A percentile compares a stretch with the other conserved stretches of the same genome.
These are phyloP conservation scores for Rhodotorula sp. DNA, from an alignment of 1,284 basidiomycete genomes.

Conservation along the genomic window DNA sequence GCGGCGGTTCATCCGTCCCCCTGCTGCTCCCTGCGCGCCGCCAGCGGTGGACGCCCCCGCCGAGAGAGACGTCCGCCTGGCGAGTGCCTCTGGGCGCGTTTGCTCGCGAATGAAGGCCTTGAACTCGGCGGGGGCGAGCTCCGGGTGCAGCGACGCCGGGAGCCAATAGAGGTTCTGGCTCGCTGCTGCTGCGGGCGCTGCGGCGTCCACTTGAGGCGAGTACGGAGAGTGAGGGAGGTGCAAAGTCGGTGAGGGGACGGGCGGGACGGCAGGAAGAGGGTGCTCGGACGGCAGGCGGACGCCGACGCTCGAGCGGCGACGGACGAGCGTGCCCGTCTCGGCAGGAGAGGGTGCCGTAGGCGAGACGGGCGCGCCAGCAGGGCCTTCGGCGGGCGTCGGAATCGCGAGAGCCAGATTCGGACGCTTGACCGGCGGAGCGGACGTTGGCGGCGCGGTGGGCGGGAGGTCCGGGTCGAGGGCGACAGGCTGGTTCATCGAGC, in stretches of 20 bases:
- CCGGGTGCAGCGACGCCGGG: conserved; percentile 91
- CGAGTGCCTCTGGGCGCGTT: conserved; percentile 57
- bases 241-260: conserved; percentile 6
- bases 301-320: conserved; percentile 20
- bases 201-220: neutral
- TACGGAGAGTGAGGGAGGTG: conserved; percentile 5
- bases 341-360: conserved; percentile 38
- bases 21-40: conserved; percentile 42
- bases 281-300: conserved; percentile 33
- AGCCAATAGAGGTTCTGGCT: conserved; percentile 84
- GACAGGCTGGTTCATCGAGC: conserved; percentile 41
- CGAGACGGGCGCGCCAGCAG: conserved; percentile 27
- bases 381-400: neutral
- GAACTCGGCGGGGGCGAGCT: conserved; percentile 95
- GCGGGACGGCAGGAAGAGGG: conserved; percentile 21
- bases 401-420: conserved; percentile 30
- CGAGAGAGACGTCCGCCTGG: conserved; percentile 39
- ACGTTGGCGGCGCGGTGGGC: conserved; percentile 20
- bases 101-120: conserved; percentile 93
- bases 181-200: conserved; percentile 5
- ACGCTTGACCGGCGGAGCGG: conserved; percentile 10
- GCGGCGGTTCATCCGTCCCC: conserved; percentile 38
- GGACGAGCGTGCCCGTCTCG: conserved; percentile 40
- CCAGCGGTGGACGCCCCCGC: conserved; percentile 44
- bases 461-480: conserved; percentile 44